Conservation (phyloP, 2,329 filamentous ascomycete species). For the Cercospora sp. region DNA sequence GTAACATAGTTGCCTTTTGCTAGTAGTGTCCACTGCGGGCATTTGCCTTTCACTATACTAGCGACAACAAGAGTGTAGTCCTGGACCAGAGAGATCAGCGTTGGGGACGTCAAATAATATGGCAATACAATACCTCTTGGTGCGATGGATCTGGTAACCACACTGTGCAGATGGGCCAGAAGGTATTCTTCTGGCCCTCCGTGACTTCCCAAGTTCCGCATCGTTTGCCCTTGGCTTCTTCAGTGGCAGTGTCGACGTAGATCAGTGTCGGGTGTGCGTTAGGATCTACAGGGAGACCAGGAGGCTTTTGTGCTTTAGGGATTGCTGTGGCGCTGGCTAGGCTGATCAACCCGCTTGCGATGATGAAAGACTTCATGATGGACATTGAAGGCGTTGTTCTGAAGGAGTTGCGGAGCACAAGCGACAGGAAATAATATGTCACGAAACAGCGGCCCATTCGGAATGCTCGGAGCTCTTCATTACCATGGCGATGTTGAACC, state of each 20-base stretch:
- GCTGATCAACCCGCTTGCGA: not conserved
- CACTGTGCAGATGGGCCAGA: not conserved
- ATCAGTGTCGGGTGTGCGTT: not conserved
- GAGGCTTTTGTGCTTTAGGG: not conserved
- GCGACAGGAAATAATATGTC: not conserved
- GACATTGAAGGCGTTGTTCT: not conserved
- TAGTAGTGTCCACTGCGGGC: not conserved
- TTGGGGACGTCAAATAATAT: not conserved
- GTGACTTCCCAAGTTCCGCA: not conserved
- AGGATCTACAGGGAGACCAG: not conserved
- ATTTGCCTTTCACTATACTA: not conserved
- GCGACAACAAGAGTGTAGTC: slow-evolving; percentile 4
- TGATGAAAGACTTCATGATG: not conserved
- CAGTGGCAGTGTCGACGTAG: not conserved
- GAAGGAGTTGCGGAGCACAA: not conserved
- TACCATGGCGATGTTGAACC: not conserved
- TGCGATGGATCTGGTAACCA: not conserved
- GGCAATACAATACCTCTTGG: not conserved
- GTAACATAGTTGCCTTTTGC: not conserved
- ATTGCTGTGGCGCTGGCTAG: not conserved
- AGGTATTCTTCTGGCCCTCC: not conserved
- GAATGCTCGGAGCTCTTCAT: not conserved
- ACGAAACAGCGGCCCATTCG: not conserved
- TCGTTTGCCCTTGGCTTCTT: not conserved
- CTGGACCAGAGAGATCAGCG: not conserved